Evolutionary conservation across 148 eudicot species (phyloP), one percentile per base, ranked within the genome.

Genomic region (Fallopia convolvulus): DNA sequence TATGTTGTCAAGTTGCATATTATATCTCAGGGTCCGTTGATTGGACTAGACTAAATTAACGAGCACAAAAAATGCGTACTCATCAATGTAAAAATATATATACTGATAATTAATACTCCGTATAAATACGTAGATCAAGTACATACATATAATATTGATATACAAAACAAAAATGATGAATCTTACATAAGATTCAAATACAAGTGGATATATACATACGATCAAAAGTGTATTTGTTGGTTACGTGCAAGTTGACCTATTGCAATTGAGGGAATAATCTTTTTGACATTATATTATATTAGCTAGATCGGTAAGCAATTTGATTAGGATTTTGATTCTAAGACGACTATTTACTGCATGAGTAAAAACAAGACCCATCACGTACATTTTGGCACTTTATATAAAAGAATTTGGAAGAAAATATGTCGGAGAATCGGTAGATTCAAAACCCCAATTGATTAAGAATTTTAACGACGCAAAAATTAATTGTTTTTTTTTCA

Each of bases 291-390:
- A 65, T 65, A 33, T 65, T 13, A 18, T 12, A 65, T 15, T 65
- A 33, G 15, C 20, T 55, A 17, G 61, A 55, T 21, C 33, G 32
- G 21, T 60, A 21, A 60, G 66, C 66, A 65, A 65, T 65, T 65
- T 65, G 71, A 65, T 65, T 33, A 32, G 2, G 41, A 65, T 61
- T 61, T 61, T 61, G 68, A 61, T 61, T 61, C 68, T 26, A 61
- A 23, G 15, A 26, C 33, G 15, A 26, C 33, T 61, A 26, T 9
- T 23, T 60, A 65, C 70, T 65, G 40, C 40, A 32, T 8, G 40
- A 33, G 71, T 65, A 65, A 30, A 65, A 65, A 65, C 71, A 65
- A 65, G 70, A 12, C 70, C 70, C 18, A 2, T 30, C 44, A 2
- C 44, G 8, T 41, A 26, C 1, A 26, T 26, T 26, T 41, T 41